phyloP scores from a whole-genome alignment of 2,329 filamentous ascomycete species.

The Didymella pomorum region DNA sequence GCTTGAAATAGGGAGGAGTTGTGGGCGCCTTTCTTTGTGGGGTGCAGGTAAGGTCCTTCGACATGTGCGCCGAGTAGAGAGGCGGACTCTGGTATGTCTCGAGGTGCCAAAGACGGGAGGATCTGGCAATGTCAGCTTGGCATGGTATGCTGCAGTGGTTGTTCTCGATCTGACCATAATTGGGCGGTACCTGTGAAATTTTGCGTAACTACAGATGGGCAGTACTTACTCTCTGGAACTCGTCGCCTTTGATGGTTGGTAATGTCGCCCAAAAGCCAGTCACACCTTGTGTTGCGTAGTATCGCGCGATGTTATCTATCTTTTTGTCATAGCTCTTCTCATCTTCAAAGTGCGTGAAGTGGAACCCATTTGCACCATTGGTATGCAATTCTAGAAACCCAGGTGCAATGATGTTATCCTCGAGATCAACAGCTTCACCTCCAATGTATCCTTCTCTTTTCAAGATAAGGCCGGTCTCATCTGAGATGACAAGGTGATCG shows the following conservation, averaged over 20 bases:
- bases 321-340: conserved; percentile 53
- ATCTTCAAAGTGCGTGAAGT: conserved; percentile 61
- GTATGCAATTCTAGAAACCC: conserved; percentile 65
- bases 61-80: conserved; percentile 64
- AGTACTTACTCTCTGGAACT: conserved; percentile 54
- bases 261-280: conserved; percentile 64
- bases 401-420: conserved; percentile 61
- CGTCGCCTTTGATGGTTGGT: conserved; percentile 58
- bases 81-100: conserved; percentile 54
- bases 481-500: conserved; percentile 56
- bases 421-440: conserved; percentile 57
- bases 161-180: no score
- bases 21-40: conserved; percentile 63
- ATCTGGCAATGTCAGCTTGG: conserved; percentile 48
- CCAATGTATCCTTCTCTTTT: conserved; percentile 55
- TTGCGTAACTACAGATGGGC: neutral
- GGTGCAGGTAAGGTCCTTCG: conserved; percentile 64
- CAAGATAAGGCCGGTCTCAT: conserved; percentile 55
- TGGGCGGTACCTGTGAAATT: no score
- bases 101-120: conserved; percentile 58
- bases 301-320: conserved; percentile 57
- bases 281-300: conserved; percentile 61
- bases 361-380: conserved; percentile 62
- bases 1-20: conserved; percentile 55
- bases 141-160: no score